Conservation (phyloP, 306 rosid species). For the Cucurbita moschata region DNA sequence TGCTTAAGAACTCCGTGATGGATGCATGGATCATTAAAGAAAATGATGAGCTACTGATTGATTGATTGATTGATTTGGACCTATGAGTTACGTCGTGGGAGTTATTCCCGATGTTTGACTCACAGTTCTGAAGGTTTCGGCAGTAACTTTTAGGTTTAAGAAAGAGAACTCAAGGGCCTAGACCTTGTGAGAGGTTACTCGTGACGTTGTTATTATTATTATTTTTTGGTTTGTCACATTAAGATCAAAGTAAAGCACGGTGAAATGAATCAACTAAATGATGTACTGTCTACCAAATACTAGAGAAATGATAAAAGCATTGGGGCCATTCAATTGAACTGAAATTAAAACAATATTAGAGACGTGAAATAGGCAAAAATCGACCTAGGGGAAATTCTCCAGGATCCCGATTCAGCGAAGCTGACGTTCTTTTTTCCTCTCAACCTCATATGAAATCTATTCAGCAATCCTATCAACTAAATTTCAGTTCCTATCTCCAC, state of each 20-base stretch:
- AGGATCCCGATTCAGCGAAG: not conserved
- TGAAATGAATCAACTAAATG: not conserved
- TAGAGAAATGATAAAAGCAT: not conserved
- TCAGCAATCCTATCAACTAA: not conserved
- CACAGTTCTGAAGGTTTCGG: conserved; percentile 18
- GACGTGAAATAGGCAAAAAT: not conserved
- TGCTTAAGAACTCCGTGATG: conserved; percentile 12
- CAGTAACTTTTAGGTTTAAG: conserved; percentile 11
- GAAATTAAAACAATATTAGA: not conserved
- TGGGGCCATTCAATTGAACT: not conserved
- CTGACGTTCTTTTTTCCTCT: not conserved
- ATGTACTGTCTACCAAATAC: not conserved
- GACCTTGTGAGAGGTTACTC: not conserved
- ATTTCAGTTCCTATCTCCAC: not conserved
- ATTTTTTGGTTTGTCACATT: too few species aligned
- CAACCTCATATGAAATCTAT: not conserved
- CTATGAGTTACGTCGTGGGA: conserved; percentile 12
- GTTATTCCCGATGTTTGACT: conserved; percentile 16
- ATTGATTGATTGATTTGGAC: conserved; percentile 7
- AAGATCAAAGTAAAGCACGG: not conserved
- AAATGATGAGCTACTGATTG: conserved; percentile 10
- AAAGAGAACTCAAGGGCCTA: conserved; percentile 17
- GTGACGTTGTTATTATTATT: too few species aligned
- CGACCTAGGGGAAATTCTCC: not conserved
- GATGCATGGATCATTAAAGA: conserved; percentile 14